phyloP scores from a whole-genome alignment of 768 basidiomycete species.

The Kwoniella sp. region DNA sequence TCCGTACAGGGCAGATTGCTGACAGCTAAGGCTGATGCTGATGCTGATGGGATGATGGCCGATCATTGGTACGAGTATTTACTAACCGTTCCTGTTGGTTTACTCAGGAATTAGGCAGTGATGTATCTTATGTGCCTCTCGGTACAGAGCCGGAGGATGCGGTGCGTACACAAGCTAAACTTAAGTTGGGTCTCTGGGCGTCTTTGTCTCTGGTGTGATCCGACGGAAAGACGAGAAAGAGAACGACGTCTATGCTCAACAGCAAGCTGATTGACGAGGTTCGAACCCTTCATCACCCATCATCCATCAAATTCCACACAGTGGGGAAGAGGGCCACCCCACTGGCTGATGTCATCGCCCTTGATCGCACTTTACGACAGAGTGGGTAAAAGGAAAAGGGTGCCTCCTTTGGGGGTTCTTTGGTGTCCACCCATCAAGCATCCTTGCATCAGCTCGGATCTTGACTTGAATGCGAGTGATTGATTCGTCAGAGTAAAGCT shows the following conservation, averaged over 20 bases:
- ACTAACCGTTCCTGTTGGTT: not conserved
- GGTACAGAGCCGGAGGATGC: not conserved
- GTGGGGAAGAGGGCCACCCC: no score
- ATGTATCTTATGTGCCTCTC: not conserved
- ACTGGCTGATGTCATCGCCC: not conserved
- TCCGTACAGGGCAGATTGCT: no score
- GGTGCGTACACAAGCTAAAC: not conserved
- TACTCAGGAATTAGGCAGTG: not conserved
- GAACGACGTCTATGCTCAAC: no score
- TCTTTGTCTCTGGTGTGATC: no score
- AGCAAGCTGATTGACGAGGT: no score
- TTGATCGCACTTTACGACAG: not conserved
- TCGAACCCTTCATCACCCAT: no score
- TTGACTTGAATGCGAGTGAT: not conserved
- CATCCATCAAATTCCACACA: no score
- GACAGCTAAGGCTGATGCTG: not conserved
- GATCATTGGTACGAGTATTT: not conserved
- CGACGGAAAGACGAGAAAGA: no score
- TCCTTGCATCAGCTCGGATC: conserved; percentile 1
- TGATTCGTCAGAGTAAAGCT: not conserved
- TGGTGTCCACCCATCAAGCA: not conserved
- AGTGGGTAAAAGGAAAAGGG: not conserved
- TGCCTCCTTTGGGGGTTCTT: not conserved
- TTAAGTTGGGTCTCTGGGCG: no score
- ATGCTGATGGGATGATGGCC: not conserved